Evolutionary conservation across 352 stramenopile species (phyloP).

Genomic region (Phytophthora foliorum): DNA sequence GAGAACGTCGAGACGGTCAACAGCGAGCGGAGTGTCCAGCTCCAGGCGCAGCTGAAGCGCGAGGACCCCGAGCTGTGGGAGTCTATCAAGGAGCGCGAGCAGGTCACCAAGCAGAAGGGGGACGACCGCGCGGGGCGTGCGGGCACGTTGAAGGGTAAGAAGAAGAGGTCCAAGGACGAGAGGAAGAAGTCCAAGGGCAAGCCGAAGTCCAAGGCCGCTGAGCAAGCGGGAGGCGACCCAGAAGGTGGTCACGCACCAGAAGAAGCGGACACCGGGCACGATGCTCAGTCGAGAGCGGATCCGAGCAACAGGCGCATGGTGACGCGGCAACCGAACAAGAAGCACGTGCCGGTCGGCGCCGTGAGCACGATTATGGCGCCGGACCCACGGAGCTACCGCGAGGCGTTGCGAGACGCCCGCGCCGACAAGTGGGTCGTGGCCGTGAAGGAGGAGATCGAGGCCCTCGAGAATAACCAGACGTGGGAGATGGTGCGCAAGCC

Average conservation of each 20-base stretch:
- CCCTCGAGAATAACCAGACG: background rate
- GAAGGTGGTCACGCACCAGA: background rate
- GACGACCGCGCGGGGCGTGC: background rate
- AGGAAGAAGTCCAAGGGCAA: background rate
- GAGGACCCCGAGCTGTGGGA: background rate
- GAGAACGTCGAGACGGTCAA: constrained; percentile 3
- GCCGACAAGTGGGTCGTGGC: background rate
- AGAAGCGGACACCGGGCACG: too few relatives aligned
- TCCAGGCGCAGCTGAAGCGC: background rate
- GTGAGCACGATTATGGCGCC: background rate
- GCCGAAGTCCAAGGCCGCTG: background rate
- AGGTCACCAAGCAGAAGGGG: background rate
- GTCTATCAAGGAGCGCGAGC: background rate
- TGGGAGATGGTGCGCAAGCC: background rate
- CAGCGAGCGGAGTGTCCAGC: background rate
- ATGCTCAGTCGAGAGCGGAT: too few relatives aligned
- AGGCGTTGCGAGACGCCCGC: background rate
- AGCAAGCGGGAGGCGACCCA: background rate
- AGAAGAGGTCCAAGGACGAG: background rate
- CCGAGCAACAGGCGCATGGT: too few relatives aligned
- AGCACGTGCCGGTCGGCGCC: background rate
- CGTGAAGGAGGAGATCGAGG: background rate
- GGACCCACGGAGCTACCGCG: background rate
- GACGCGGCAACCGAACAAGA: background rate
- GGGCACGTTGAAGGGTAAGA: background rate